Evolutionary conservation across 1,139 yeast species (phyloP).

Genomic region (Saccharomycopsis crataegensis): DNA sequence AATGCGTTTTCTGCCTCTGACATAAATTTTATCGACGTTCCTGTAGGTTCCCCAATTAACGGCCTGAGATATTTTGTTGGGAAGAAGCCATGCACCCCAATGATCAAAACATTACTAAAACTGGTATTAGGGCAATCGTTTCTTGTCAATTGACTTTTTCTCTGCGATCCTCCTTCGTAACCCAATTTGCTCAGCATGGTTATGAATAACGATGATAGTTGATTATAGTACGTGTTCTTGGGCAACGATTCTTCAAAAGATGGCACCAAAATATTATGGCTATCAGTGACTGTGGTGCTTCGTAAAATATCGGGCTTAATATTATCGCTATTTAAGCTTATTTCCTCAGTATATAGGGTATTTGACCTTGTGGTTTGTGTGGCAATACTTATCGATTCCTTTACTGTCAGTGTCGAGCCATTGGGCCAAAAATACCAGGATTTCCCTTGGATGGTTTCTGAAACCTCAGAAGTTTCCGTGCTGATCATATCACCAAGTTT

Average conservation of each 20-base stretch:
- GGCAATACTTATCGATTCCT: background rate
- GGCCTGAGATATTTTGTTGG: constrained; percentile 84
- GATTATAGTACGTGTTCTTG: constrained; percentile 5
- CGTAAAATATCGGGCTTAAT: background rate
- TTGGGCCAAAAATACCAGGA: constrained; percentile 8
- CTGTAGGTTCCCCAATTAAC: constrained; percentile 86
- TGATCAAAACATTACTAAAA: constrained; percentile 54
- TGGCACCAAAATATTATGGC: constrained; percentile 20
- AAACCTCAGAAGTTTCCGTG: background rate
- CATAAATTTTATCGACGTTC: constrained; percentile 82
- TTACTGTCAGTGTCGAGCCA: background rate
- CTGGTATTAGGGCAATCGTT: constrained; percentile 13
- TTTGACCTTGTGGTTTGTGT: constrained; percentile 4
- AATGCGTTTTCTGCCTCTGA: constrained; percentile 79
- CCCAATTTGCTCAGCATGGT: background rate
- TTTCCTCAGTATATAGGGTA: constrained; percentile 10
- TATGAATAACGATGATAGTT: constrained; percentile 12
- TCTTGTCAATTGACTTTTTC: constrained; percentile 8
- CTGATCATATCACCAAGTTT: too few species aligned
- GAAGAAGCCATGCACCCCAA: constrained; percentile 94
- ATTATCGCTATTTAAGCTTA: background rate
- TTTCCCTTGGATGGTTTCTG: background rate
- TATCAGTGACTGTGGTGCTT: constrained; percentile 1
- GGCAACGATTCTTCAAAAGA: constrained; percentile 20
- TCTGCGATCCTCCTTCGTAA: background rate